Conservation (phyloP, 2,329 filamentous ascomycete genomes). For the Colletotrichum costaricense region DNA sequence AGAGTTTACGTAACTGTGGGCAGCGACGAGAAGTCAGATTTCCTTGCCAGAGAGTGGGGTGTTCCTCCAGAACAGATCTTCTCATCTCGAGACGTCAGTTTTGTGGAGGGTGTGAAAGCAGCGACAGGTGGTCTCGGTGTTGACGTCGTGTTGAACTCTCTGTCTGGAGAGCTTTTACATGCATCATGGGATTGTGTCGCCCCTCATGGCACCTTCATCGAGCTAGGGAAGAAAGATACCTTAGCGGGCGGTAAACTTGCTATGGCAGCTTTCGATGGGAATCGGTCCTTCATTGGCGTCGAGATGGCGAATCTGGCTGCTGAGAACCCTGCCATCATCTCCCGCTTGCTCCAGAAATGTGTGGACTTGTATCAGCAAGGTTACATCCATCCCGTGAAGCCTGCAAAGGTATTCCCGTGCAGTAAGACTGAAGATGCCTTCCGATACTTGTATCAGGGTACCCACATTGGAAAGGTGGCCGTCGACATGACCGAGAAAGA, state of each 20-base stretch:
- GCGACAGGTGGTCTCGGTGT: constrained; percentile 46
- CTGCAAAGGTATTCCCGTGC: not conserved
- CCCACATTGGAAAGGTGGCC: not conserved
- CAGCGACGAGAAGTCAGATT: constrained; percentile 46
- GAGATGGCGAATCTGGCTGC: constrained; percentile 42
- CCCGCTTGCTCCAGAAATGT: not conserved
- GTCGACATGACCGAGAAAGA: not conserved
- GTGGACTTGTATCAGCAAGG: not conserved
- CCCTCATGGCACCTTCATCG: constrained; percentile 55
- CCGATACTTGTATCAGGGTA: not conserved
- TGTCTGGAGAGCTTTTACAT: constrained; percentile 55
- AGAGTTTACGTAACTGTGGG: constrained; percentile 50
- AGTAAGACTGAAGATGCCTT: not conserved
- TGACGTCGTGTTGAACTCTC: constrained; percentile 54
- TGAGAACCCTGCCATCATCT: constrained; percentile 17
- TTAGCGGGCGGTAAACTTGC: constrained; percentile 52
- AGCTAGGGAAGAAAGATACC: constrained; percentile 58
- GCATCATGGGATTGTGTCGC: constrained; percentile 58
- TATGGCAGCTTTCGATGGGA: constrained; percentile 56
- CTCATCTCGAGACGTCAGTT: constrained; percentile 43
- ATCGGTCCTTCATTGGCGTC: constrained; percentile 48
- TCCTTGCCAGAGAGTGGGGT: not conserved
- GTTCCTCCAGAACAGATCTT: constrained; percentile 44
- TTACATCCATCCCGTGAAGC: not conserved
- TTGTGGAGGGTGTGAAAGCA: constrained; percentile 43